phyloP scores from a whole-genome alignment of 352 stramenopile species.

The Phytophthora constricta region DNA sequence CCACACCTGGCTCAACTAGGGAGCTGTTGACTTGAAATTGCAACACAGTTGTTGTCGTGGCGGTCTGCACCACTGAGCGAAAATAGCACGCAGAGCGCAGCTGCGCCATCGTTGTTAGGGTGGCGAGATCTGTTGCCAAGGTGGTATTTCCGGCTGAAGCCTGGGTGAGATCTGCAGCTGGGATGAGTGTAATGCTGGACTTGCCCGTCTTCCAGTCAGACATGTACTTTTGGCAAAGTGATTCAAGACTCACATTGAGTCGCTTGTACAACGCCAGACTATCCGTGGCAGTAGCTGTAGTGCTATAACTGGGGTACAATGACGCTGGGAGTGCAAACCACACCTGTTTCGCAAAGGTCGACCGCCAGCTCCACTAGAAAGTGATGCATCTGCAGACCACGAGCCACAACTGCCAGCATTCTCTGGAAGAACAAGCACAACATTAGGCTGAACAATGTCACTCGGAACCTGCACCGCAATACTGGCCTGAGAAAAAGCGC shows the following conservation, averaged over 20 bases:
- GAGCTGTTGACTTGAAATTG: slow-evolving; percentile 56
- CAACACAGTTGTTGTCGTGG: slow-evolving; percentile 26
- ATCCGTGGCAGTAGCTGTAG: slow-evolving; percentile 8
- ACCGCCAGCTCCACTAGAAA: slow-evolving; percentile 61
- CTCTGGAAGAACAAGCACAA: slow-evolving; percentile 58
- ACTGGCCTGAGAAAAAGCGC: slow-evolving; percentile 60
- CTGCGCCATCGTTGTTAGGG: slow-evolving; percentile 52
- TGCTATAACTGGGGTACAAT: slow-evolving; percentile 23
- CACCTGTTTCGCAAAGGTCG: slow-evolving; percentile 45
- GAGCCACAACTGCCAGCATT: slow-evolving; percentile 66
- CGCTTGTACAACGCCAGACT: slow-evolving; percentile 33
- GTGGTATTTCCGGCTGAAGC: slow-evolving; percentile 13
- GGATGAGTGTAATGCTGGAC: slow-evolving; percentile 34
- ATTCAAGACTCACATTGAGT: slow-evolving; percentile 37
- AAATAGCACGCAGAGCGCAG: slow-evolving; percentile 63
- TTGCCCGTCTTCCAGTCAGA: slow-evolving; percentile 44
- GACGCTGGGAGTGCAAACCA: slow-evolving; percentile 56
- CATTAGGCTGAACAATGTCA: slow-evolving; percentile 43
- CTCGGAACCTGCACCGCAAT: slow-evolving; percentile 39
- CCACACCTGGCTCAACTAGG: slow-evolving; percentile 39
- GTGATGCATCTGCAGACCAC: slow-evolving; percentile 55
- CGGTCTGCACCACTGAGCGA: slow-evolving; percentile 36
- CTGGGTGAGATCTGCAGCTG: slow-evolving; percentile 36
- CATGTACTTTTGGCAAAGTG: slow-evolving; percentile 63
- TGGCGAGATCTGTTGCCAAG: slow-evolving; percentile 25